Percentiles rank a stretch among this genome's conserved stretches.
Conservation (phyloP, 129 eudicot genomes). For the Arctium minus region DNA sequence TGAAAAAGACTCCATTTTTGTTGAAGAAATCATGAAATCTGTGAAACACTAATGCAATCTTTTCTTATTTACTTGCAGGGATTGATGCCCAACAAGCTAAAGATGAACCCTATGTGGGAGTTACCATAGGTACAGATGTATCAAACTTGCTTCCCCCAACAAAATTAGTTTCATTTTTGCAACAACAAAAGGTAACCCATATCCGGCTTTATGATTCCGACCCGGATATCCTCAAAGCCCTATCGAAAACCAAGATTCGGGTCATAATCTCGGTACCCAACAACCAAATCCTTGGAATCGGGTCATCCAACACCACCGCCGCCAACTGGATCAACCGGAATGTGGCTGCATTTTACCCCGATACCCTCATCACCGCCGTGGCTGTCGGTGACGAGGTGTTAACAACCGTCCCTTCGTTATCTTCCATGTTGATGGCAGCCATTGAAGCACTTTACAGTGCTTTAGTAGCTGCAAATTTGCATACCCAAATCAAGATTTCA, state of each 20-base stretch:
- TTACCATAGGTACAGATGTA: slow-evolving; percentile 91
- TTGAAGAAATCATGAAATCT: neutral
- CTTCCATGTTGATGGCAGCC: slow-evolving; percentile 76
- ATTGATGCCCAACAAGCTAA: slow-evolving; percentile 45
- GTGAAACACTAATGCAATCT: slow-evolving; percentile 8
- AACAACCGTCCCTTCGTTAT: slow-evolving; percentile 61
- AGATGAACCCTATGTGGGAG: slow-evolving; percentile 86
- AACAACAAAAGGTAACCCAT: slow-evolving; percentile 72
- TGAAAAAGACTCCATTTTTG: neutral
- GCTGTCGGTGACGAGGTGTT: slow-evolving; percentile 88
- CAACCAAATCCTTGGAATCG: slow-evolving; percentile 81
- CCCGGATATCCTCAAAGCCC: slow-evolving; percentile 74
- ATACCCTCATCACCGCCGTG: slow-evolving; percentile 67
- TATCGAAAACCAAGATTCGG: slow-evolving; percentile 74
- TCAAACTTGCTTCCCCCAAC: slow-evolving; percentile 61
- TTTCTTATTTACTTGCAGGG: slow-evolving; percentile 36
- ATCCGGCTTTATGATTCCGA: slow-evolving; percentile 83
- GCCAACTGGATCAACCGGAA: slow-evolving; percentile 83
- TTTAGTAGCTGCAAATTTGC: slow-evolving; percentile 78
- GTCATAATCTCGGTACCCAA: slow-evolving; percentile 84
- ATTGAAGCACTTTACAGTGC: slow-evolving; percentile 87
- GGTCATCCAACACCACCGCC: slow-evolving; percentile 83
- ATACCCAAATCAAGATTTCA: slow-evolving; percentile 72
- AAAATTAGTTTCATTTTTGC: slow-evolving; percentile 62
- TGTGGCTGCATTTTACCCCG: slow-evolving; percentile 71